These are phyloP conservation scores for Tilletia indica DNA, from an alignment of 1,284 basidiomycete genomes.

Conservation along the genomic window DNA sequence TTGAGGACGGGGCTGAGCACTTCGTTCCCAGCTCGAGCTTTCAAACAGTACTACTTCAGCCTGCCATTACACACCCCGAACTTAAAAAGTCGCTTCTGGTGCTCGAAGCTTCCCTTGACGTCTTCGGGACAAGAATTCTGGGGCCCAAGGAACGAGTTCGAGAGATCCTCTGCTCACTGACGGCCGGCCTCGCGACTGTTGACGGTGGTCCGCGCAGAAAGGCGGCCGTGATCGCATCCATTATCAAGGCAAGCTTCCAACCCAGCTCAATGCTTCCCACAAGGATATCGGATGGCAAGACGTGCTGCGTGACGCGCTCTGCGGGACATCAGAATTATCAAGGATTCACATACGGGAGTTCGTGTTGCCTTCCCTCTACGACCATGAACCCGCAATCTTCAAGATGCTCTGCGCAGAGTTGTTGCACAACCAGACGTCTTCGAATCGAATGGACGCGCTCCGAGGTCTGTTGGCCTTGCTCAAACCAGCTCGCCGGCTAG, in stretches of 20 bases:
- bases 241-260: neutral
- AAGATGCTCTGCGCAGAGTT: neutral
- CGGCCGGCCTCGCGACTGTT: neutral
- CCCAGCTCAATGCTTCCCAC: neutral
- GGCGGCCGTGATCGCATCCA: constrained; percentile 5
- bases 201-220: neutral
- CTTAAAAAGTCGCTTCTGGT: neutral
- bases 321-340: neutral
- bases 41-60: neutral
- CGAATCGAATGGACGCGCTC: neutral
- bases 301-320: neutral
- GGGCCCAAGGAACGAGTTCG: neutral
- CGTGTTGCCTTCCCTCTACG: neutral
- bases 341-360: constrained; percentile 1
- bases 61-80: neutral
- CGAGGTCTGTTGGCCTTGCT: neutral
- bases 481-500: neutral
- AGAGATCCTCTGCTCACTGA: neutral
- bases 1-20: neutral
- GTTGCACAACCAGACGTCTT: neutral
- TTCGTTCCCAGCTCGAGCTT: neutral
- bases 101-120: constrained; percentile 1
- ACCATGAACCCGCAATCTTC: neutral
- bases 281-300: neutral
- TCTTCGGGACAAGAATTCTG: neutral